These are phyloP conservation scores for Lagenidium sp. DNA, from an alignment of 352 stramenopile genomes.

Conservation along the genomic window DNA sequence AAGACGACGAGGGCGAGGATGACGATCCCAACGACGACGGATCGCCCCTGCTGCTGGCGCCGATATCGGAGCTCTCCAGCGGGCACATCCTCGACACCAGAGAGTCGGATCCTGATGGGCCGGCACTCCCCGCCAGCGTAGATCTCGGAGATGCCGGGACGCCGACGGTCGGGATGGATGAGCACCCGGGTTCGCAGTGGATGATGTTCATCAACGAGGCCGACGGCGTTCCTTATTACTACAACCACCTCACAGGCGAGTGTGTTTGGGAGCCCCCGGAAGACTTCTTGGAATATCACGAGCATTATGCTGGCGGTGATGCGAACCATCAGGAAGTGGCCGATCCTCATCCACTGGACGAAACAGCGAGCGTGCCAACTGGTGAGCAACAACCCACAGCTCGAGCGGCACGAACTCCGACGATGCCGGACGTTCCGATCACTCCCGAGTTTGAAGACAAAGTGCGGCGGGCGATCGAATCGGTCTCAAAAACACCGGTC, in stretches of 20 bases:
- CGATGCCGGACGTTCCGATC: conserved; percentile 4
- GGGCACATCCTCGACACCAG: too few relatives aligned
- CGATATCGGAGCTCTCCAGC: too few relatives aligned
- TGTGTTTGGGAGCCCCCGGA: conserved; percentile 59
- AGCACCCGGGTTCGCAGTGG: conserved; percentile 33
- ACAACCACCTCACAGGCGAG: conserved; percentile 43
- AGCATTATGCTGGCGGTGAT: conserved; percentile 7
- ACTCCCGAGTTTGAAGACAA: conserved; percentile 50
- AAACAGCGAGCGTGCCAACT: background rate
- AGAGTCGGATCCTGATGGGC: too few relatives aligned
- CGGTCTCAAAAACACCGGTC: conserved; percentile 29
- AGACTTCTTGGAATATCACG: conserved; percentile 35
- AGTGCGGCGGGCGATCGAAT: conserved; percentile 33
- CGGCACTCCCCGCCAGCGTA: too few relatives aligned
- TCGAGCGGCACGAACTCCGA: background rate
- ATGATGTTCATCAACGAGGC: conserved; percentile 64
- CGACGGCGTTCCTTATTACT: conserved; percentile 64
- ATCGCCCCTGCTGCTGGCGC: background rate
- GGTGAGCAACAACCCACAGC: background rate
- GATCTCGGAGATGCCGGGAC: background rate
- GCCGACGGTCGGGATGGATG: too few relatives aligned
- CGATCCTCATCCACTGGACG: background rate
- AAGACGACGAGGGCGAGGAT: conserved; percentile 10
- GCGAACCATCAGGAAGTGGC: background rate
- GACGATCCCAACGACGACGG: background rate